Evolutionary conservation across 331 rosid genomes (phyloP).

Genomic region (Prunus yedoensis): DNA sequence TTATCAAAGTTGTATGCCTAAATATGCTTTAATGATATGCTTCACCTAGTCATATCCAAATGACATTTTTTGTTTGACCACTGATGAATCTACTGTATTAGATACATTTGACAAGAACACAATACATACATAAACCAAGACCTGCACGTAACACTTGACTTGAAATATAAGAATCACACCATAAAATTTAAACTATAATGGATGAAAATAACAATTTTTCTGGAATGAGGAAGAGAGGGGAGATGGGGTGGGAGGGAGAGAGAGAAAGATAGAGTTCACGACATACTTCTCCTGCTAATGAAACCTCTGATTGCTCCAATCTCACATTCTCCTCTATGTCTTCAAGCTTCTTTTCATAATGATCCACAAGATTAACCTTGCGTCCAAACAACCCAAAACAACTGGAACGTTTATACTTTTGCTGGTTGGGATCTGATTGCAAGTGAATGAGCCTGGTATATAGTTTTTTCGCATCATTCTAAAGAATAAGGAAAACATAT

Average conservation of each 20-base stretch:
- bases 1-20: neutral
- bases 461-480: constrained; percentile 61
- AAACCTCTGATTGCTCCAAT: constrained; percentile 63
- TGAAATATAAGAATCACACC: neutral
- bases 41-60: neutral
- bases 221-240: neutral
- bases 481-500: constrained; percentile 19
- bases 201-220: neutral
- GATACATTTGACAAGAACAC: too few species aligned
- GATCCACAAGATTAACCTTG: constrained; percentile 52
- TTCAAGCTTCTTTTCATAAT: constrained; percentile 66
- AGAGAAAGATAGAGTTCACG: constrained; percentile 27
- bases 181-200: neutral
- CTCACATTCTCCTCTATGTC: constrained; percentile 71
- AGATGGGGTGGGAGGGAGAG: neutral
- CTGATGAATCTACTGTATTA: neutral
- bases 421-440: constrained; percentile 46
- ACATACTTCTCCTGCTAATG: constrained; percentile 78
- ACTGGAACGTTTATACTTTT: constrained; percentile 26
- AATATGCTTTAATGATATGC: neutral
- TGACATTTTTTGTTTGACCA: neutral
- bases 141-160: neutral
- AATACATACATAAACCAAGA: neutral
- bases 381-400: constrained; percentile 57
- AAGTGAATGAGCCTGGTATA: constrained; percentile 47